phyloP scores from a whole-genome alignment of 78 protist species.

The Fonticula alba region DNA sequence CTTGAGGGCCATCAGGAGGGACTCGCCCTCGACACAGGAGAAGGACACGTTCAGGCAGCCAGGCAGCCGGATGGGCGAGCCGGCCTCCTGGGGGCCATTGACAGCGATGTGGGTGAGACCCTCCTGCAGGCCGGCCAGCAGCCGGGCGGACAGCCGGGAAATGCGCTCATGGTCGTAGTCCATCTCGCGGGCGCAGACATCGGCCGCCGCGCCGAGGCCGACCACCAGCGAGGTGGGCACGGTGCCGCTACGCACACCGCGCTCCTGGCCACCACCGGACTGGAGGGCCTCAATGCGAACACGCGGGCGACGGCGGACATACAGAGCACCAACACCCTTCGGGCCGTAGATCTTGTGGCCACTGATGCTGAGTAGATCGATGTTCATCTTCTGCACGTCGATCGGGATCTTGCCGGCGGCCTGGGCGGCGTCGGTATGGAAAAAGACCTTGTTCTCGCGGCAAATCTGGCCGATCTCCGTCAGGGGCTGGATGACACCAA shows the following conservation, averaged over 20 bases:
- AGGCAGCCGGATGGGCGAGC: no score
- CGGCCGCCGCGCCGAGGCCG: slow-evolving; percentile 80
- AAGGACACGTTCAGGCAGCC: slow-evolving; percentile 90
- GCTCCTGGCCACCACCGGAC: slow-evolving; percentile 95
- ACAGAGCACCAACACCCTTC: slow-evolving; percentile 87
- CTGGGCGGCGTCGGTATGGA: slow-evolving; percentile 94
- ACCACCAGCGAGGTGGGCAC: slow-evolving; percentile 69
- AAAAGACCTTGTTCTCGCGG: slow-evolving; percentile 37
- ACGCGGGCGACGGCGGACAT: slow-evolving; percentile 77
- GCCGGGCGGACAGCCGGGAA: slow-evolving; percentile 29
- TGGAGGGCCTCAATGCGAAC: slow-evolving; percentile 66
- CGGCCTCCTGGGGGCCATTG: slow-evolving; percentile 27
- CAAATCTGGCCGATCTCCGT: slow-evolving; percentile 79
- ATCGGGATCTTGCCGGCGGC: slow-evolving; percentile 90
- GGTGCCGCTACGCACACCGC: slow-evolving; percentile 87
- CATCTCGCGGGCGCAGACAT: slow-evolving; percentile 1
- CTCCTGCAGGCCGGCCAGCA: slow-evolving; percentile 29
- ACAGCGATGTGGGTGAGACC: slow-evolving; percentile 12
- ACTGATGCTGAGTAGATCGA: slow-evolving; percentile 69
- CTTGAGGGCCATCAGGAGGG: slow-evolving; percentile 74
- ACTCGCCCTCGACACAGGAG: slow-evolving; percentile 92
- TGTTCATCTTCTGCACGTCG: slow-evolving; percentile 67
- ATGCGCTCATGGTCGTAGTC: slow-evolving; percentile 42
- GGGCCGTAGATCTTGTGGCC: slow-evolving; percentile 94
- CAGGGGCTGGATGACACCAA: slow-evolving; percentile 85